Percentiles rank a stretch among this genome's conserved stretches.
phyloP scores from a whole-genome alignment of 2,329 filamentous ascomycete genomes.

The Cladorrhinum sp. region DNA sequence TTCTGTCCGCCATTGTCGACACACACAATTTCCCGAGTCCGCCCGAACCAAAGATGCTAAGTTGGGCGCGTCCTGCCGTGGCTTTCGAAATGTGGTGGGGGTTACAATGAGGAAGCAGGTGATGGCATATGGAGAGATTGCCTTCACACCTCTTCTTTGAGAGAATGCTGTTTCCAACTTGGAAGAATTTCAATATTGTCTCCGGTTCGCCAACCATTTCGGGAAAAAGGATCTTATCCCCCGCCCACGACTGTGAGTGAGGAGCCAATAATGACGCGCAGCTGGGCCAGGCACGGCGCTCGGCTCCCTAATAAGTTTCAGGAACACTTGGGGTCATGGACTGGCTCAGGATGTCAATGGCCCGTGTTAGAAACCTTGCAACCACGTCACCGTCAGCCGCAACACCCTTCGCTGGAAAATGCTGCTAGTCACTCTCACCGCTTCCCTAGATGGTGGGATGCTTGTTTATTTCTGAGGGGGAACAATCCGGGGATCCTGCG shows the following conservation, averaged over 20 bases:
- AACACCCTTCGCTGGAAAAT: background rate
- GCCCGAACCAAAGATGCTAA: background rate
- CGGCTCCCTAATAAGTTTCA: constrained; percentile 18
- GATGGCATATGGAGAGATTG: background rate
- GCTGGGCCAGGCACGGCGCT: constrained; percentile 9
- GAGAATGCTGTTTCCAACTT: background rate
- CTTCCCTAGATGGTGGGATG: background rate
- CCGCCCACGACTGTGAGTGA: background rate
- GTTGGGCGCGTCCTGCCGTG: background rate
- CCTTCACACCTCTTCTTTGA: background rate
- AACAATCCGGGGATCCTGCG: background rate
- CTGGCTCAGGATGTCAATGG: constrained; percentile 7
- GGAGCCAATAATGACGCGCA: constrained; percentile 4
- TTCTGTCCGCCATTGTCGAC: background rate
- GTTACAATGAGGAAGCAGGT: background rate
- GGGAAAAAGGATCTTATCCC: constrained; percentile 12
- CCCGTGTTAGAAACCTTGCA: background rate
- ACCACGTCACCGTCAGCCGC: constrained; percentile 10
- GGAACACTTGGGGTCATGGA: constrained; percentile 14
- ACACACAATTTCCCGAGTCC: background rate
- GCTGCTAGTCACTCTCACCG: background rate
- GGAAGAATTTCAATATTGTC: background rate
- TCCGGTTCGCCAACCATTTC: constrained; percentile 2
- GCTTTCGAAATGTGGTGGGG: background rate
- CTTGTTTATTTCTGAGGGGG: background rate